Evolutionary conservation across 805 yeast species (phyloP), one percentile per base, ranked within the genome.

Genomic region (Grigorovia jiainica): DNA sequence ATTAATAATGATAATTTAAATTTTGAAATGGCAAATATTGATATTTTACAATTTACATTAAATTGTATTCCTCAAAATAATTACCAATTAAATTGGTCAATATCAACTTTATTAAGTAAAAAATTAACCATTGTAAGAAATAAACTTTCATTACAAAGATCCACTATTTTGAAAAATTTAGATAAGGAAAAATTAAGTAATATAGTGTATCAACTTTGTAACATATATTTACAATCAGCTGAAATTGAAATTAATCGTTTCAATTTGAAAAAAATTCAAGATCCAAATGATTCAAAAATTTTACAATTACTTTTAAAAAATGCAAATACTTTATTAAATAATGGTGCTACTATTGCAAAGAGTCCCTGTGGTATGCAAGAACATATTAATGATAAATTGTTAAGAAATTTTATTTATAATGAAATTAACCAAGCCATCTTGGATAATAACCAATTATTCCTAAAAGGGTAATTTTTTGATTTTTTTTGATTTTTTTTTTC

Each of bases 301-400:
- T 36, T 41, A 21, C 43, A 40, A 1, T 40, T 55, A 4, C 41
- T 59, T 32, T 34, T 47, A 47, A 57, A 58, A 42, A 59, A 59
- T 32, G 53, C 56, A 7, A 41, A 38, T 20, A 51, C 54, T 3
- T 43, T 55, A 15, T 42, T 56, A 13, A 29, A 43, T 13, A 59
- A 59, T 29, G 57, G 58, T 1, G 42, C 40, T 7, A 47, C 39
- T 21, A 54, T 55, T n/a, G 51, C 62, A 2, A 49, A 56, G 34
- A 41, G 41, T 36, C 46, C 60, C 7, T 58, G 63, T 42, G 64
- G 64, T 4, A 36, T 59, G 21, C 53, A 54, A 42, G 64, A 59
- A 39, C 50, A 47, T 30, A 49, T 59, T 9, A 49, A 52, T 0
- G 62, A 59, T 43, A 57, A 56, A 34, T 44, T 59, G 37, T 53